Evolutionary conservation across 768 basidiomycete genomes (phyloP), one percentile per base, ranked within the genome.

Genomic region (Leccinellum rugosiceps): DNA sequence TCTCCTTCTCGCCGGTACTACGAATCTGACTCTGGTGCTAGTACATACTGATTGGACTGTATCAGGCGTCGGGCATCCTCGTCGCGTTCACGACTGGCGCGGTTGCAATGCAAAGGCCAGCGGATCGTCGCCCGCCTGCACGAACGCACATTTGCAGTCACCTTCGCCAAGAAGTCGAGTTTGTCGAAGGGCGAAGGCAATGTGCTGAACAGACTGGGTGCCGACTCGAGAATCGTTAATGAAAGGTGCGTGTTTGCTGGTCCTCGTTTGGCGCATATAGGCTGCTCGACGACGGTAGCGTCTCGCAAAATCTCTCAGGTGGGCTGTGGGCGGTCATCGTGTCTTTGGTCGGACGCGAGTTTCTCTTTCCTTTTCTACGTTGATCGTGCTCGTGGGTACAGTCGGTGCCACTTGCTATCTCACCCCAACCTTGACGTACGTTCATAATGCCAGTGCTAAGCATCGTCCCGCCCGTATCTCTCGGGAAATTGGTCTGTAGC

Each of bases 181-280:
- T 86, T 70, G 91, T 95, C 6, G 95, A 97, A 83, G 35, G 92
- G 92, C 2, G 93, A 95, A 60, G 96, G 96, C 8, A 96, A 99
- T 69, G 90, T 97, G 10, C 76, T 98, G 45, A 95, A 93, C 71
- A 78, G 96, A 55, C 78, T 98, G 31, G 94, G 90, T 56, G 88
- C 88, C 1, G 96, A 99, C 69, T 91, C 92, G 6, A 91, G 85
- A 62, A 91, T 98, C 61, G 91, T 98, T 43, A 96, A 96, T 44
- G 94, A 93, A 75, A 92, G 90, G 91, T 90, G 55, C 41, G 73
- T n/a, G n/a, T 63, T 11, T 5, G 10, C 13, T 2, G 9, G 17
- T 1, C 14, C 19, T 15, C 25, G 3, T 17, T 25, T 47, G 17
- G 1, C 23, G 3, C 56, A 23, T 8, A 7, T 2, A 34, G 34